Evolutionary conservation across 257 asterid species (phyloP).

Genomic region (Solanum chiquidenum): DNA sequence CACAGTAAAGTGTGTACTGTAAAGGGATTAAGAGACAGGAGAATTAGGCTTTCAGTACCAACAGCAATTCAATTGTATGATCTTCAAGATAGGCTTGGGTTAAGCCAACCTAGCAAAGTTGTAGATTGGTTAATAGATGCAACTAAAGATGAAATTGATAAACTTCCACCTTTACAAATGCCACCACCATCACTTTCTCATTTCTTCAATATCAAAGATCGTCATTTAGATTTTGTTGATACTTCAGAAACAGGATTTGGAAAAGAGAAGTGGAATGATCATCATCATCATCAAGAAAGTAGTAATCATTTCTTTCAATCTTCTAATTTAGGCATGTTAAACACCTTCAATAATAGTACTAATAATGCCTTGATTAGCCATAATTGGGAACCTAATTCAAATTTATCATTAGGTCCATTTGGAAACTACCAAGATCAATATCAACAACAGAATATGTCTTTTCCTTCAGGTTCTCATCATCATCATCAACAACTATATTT

Average conservation of each 20-base stretch:
- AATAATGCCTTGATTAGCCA: slow-evolving; percentile 6
- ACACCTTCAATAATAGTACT: slow-evolving; percentile 6
- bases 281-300: slow-evolving; percentile 20
- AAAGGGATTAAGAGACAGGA: slow-evolving; percentile 52
- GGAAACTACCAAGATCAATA: slow-evolving; percentile 21
- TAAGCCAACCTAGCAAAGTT: slow-evolving; percentile 65
- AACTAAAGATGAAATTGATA: slow-evolving; percentile 42
- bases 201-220: neutral
- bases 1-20: slow-evolving; percentile 74
- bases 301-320: slow-evolving; percentile 34
- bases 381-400: slow-evolving; percentile 40
- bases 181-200: slow-evolving; percentile 11
- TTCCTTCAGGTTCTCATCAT: slow-evolving; percentile 20
- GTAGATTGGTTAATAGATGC: slow-evolving; percentile 65
- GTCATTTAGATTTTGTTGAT: neutral
- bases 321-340: slow-evolving; percentile 6
- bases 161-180: slow-evolving; percentile 58
- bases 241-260: neutral
- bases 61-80: slow-evolving; percentile 63
- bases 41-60: slow-evolving; percentile 63
- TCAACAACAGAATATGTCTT: neutral
- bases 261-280: slow-evolving; percentile 15
- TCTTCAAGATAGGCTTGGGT: slow-evolving; percentile 64
- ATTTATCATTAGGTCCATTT: slow-evolving; percentile 41
- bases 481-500: slow-evolving; percentile 12